Evolutionary conservation across 208 protist species (phyloP), one percentile per base, ranked within the genome.

Genomic region (Leishmania mexicana): DNA sequence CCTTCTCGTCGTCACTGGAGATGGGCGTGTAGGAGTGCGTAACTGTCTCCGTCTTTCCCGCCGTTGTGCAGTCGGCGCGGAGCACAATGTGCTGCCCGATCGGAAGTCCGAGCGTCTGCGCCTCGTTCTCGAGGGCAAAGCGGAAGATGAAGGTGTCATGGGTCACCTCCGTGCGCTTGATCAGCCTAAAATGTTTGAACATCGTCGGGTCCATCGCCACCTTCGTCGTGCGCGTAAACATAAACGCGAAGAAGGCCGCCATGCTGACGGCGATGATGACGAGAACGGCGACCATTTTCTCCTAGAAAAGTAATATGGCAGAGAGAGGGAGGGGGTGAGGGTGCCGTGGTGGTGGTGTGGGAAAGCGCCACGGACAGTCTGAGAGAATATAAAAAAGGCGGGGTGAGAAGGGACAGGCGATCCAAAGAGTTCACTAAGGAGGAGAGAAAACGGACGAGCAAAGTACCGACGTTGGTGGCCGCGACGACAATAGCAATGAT

Each of bases 1-100:
- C 97, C 72, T 91, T 81, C 40, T 98, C 94, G 53, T 96, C 94
- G 75, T 99, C 90, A 54, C 86, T 92, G 24, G 89, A 92, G 76
- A 97, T 95, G 64, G 97, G 97, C 6, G 97, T 99, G 90, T 99
- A 99, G 54, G 94, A 85, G 82, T 98, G 93, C 64, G 91, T 78
- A 8, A 89, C 86, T 51, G 87, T 81, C 79, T 97, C 89, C 42
- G 84, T 76, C 71, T 93, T 91, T 38, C 85, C 88, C 10, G 51
- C 83, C 38, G 62, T 87, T 8, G 81, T 83, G 85, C 88, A 92
- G 62, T 83, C 38, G 35, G 85, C 90, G 28, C 89, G 87, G 28
- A 96, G 80, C 21, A 84, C 80, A 70, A 98, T 89, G 85, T 98
- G 95, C 81, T 96, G 85, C 21, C 95, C 95, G 51, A 96, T 88